Evolutionary conservation across 139 green algal species (phyloP), one percentile per base, ranked within the genome.

Genomic region (Haematococcus lacustris): DNA sequence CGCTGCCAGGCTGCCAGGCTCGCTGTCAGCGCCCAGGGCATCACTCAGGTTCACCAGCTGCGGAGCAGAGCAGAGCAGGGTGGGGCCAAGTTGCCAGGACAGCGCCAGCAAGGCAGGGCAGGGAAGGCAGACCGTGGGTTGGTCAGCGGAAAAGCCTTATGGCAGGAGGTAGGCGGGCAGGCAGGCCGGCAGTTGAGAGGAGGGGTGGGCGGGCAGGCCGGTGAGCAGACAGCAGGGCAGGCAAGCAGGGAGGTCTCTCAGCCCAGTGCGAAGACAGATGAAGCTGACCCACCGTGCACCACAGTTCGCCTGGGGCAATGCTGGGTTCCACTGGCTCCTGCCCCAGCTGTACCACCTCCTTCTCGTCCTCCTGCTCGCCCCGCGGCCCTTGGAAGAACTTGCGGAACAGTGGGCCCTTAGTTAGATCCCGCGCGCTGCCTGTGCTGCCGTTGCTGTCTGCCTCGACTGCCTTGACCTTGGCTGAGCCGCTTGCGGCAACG

Each of bases 321-420:
- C 70, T 68, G 28, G 76, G 0, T 1, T 74, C 78, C 13, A 51
- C 51, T 4, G 75, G 68, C 21, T 64, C 23, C 4, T 30, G 30
- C 23, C 21, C 53, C 17, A 35, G 13, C 53, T 32, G 53, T 4
- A 7, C 23, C 53, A 35, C 26, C 23, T 71, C 51, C 2, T 87
- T 78, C 1, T 83, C 77, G 39, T 78, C 79, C 32, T 78, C 80
- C 53, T 81, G 69, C 23, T 57, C 71, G 1, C 57, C 79, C 76
- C n/a, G n/a, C n/a, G n/a, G n/a, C n/a, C n/a, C n/a, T n/a, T 88
- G 79, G 71, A 91, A 91, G 65, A 86, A 91, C 51, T 89, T 81
- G 4, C 70, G 71, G 26, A 77, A 73, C 71, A 77, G 76, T 13
- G 62, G 71, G 53, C 76, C 73, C 5, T 64, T 68, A 6, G 38